Percentiles rank a stretch among this genome's conserved stretches.
Conservation (phyloP, 345 rosid genomes). For the Populus euphratica region DNA sequence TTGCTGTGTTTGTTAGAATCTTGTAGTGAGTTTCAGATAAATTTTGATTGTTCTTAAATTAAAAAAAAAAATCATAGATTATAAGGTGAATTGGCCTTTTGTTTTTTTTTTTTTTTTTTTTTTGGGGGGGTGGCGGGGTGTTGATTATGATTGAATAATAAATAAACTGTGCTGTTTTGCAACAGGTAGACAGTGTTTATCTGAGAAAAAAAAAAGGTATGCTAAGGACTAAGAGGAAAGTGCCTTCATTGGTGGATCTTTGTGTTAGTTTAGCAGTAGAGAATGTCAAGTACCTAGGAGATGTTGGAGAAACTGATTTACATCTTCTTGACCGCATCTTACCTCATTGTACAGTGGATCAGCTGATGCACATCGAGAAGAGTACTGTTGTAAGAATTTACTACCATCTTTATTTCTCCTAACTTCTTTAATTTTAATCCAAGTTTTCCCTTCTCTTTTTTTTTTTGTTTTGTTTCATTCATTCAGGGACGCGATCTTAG, state of each 20-base stretch:
- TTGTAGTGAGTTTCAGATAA: too few species aligned
- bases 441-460: neutral
- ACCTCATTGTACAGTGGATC: slow-evolving; percentile 69
- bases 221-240: slow-evolving; percentile 20
- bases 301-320: slow-evolving; percentile 78
- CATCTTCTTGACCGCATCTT: slow-evolving; percentile 70
- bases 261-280: slow-evolving; percentile 55
- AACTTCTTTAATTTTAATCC: neutral
- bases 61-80: too few species aligned
- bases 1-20: too few species aligned
- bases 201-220: slow-evolving; percentile 2
- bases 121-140: too few species aligned
- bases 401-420: neutral
- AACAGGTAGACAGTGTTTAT: too few species aligned
- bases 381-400: slow-evolving; percentile 46
- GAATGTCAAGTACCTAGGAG: slow-evolving; percentile 67
- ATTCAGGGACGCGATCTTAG: slow-evolving; percentile 75
- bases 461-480: slow-evolving; percentile 4
- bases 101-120: too few species aligned
- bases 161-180: too few species aligned
- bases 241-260: slow-evolving; percentile 79
- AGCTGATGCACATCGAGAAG: slow-evolving; percentile 70
- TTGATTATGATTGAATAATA: too few species aligned
- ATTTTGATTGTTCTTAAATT: too few species aligned
- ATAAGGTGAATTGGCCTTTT: too few species aligned